phyloP scores from a whole-genome alignment of 2,329 filamentous ascomycete species.

The Thielaviopsis euricoi region DNA sequence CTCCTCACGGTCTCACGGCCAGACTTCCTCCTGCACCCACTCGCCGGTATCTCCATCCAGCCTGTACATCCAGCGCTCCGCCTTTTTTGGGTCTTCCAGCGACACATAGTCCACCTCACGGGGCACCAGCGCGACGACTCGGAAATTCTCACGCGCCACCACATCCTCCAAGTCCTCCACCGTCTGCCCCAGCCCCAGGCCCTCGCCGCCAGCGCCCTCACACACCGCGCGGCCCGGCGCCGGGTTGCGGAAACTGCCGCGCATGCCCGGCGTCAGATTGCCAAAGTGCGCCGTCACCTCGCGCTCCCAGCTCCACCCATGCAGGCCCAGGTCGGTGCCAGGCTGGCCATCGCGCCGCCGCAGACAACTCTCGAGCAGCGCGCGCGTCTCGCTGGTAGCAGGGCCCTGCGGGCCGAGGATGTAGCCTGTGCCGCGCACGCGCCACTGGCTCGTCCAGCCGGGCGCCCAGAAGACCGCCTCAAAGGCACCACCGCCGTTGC shows the following conservation, averaged over 20 bases:
- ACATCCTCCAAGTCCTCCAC: conserved; percentile 55
- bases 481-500: conserved; percentile 49
- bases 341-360: conserved; percentile 20
- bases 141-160: conserved; percentile 57
- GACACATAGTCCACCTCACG: conserved; percentile 62
- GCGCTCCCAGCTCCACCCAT: conserved; percentile 57
- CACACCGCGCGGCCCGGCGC: conserved; percentile 46
- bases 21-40: conserved; percentile 4
- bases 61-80: conserved; percentile 51
- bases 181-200: conserved; percentile 39
- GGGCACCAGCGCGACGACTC: conserved; percentile 68
- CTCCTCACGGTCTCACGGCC: conserved; percentile 1
- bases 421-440: conserved; percentile 60
- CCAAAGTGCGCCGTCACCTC: conserved; percentile 83
- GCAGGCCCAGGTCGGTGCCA: not conserved
- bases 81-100: conserved; percentile 47
- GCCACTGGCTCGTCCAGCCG: conserved; percentile 63
- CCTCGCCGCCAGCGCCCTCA: conserved; percentile 19
- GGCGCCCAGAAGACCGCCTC: conserved; percentile 75
- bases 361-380: conserved; percentile 10
- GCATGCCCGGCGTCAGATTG: conserved; percentile 66
- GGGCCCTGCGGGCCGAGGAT: conserved; percentile 47
- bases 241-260: conserved; percentile 60
- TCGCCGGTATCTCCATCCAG: conserved; percentile 24
- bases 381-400: conserved; percentile 27